Base-by-base conservation (phyloP, 805 yeast genomes). In the Cyberlindnera samutprakarnensis region DNA sequence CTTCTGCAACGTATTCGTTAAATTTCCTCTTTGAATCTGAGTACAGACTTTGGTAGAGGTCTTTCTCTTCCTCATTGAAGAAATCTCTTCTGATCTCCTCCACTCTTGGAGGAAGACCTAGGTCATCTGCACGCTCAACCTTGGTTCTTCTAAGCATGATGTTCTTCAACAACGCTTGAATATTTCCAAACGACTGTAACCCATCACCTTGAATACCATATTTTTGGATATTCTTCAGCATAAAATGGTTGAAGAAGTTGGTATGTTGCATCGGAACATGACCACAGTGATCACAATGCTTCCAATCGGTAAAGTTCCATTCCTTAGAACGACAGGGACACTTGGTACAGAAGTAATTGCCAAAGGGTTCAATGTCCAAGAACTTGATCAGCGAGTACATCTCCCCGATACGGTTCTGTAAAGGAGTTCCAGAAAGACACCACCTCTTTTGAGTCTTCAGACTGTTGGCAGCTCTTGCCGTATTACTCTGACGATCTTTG, bases 351-450 rank as follows among this genome's bases (percentile, higher is more conserved):
- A 75, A 90, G 58, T 92, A 92, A 35, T 76, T 70, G 42, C 90
- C 80, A 56, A 86, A 88, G 8, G 99, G 99, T 29, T 75, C 73
- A 23, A 90, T 66, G 43, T 79, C 74, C 59, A 92, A 58, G 51
- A 86, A 92, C 47, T 97, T 66, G 36, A 92, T 80, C 51, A 92
- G 61, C 2, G 97, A 88, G 56, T 92, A 92, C 66, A 92, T 71
- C 61, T 92, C 99, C 27, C 98, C 98, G 50, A 92, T 88, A 41
- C 97, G 68, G 54, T 92, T 92, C 50, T 92, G 99, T 41, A 92
- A 63, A 1, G 99, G 98, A 0, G 99, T 92, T 45, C 99, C 99
- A 4, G 95, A 75, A 19, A 92, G 56, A 57, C 99, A 92, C 82
- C 95, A 84, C 42, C 94, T 61, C 47, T 86, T 84, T 32, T 75